Evolutionary conservation across 139 green algal genomes (phyloP).

Genomic region (Coelastrella sp.): DNA sequence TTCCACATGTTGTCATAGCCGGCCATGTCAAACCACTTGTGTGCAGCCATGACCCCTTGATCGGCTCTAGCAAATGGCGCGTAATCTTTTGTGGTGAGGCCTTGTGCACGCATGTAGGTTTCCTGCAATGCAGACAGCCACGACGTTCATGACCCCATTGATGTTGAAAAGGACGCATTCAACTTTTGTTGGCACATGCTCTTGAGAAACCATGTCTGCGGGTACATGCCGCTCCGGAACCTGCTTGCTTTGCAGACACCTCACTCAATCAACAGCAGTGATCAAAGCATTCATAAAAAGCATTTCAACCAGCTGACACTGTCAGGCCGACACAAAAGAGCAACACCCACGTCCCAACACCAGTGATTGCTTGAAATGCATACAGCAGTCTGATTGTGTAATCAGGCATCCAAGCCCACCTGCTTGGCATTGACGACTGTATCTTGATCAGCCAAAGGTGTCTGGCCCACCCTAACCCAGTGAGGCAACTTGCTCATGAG

Average conservation of each 20-base stretch:
- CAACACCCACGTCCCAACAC: no score
- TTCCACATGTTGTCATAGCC: conserved; percentile 54
- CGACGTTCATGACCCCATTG: background rate
- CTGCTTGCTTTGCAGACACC: no score
- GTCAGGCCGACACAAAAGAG: no score
- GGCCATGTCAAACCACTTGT: conserved; percentile 46
- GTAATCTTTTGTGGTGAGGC: conserved; percentile 40
- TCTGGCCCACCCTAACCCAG: conserved; percentile 24
- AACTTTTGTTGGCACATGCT: background rate
- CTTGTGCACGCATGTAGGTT: conserved; percentile 42
- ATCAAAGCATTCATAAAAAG: no score
- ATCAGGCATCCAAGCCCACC: conserved; percentile 3
- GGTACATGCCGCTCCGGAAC: no score
- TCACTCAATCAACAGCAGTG: no score
- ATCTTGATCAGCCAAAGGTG: conserved; percentile 51
- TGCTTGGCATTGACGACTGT: conserved; percentile 47
- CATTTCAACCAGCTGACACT: no score
- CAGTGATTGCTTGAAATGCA: no score
- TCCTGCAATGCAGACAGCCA: conserved; percentile 42
- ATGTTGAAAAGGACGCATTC: background rate
- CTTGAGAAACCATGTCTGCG: no score
- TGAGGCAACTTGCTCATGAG: conserved; percentile 46
- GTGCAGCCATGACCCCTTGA: conserved; percentile 44
- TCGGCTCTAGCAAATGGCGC: conserved; percentile 43
- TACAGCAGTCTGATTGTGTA: no score